phyloP scores from a whole-genome alignment of 106 monocot species.

The Vanilla planifolia region DNA sequence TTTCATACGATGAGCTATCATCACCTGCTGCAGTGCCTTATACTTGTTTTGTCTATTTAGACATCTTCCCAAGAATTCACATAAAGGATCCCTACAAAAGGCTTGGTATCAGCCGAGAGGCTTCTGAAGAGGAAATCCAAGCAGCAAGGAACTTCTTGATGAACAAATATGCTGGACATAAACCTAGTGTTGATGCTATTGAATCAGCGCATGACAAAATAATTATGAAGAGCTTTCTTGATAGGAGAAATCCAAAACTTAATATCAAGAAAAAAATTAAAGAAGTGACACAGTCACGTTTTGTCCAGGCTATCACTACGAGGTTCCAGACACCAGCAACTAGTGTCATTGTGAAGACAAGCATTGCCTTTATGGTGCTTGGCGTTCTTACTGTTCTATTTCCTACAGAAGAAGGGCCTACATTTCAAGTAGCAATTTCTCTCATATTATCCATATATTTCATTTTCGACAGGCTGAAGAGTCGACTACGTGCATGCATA shows the following conservation, averaged over 20 bases:
- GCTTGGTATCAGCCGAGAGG: conserved; percentile 84
- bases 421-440: conserved; percentile 91
- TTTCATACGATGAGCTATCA: background rate
- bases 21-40: background rate
- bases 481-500: conserved; percentile 55
- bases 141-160: conserved; percentile 87
- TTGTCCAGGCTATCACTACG: conserved; percentile 56
- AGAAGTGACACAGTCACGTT: conserved; percentile 62
- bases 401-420: conserved; percentile 98
- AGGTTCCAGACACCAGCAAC: conserved; percentile 74
- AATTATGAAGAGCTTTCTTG: conserved; percentile 78
- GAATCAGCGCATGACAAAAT: conserved; percentile 97
- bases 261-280: conserved; percentile 76
- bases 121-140: conserved; percentile 98
- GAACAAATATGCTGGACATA: conserved; percentile 74
- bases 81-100: conserved; percentile 83
- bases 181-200: conserved; percentile 91
- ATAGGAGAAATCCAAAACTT: conserved; percentile 87
- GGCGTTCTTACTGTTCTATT: conserved; percentile 75
- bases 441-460: conserved; percentile 76
- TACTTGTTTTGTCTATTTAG: conserved; percentile 29
- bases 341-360: conserved; percentile 64
- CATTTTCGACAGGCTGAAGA: conserved; percentile 60
- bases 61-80: conserved; percentile 78
- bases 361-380: conserved; percentile 50